phyloP scores from a whole-genome alignment of 257 asterid species.

The Asclepias syriaca region DNA sequence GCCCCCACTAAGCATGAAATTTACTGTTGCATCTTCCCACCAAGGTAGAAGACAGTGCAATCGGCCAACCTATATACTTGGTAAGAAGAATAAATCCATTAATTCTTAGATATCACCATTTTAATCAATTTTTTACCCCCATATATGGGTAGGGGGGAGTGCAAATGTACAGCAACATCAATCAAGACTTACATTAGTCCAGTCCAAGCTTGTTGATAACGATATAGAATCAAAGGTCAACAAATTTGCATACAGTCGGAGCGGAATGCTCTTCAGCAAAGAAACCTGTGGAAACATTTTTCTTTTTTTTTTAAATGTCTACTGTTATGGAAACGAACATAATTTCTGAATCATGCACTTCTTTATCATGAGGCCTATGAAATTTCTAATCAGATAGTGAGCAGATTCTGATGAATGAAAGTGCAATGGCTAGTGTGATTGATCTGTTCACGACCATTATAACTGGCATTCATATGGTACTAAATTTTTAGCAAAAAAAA shows the following conservation, averaged over 20 bases:
- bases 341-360: neutral
- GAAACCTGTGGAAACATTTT: slow-evolving; percentile 46
- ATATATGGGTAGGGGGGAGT: neutral
- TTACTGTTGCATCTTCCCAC: slow-evolving; percentile 80
- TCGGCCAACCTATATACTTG: slow-evolving; percentile 52
- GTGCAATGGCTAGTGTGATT: neutral
- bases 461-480: too few relatives aligned
- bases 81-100: slow-evolving; percentile 12
- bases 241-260: slow-evolving; percentile 54
- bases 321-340: too few relatives aligned
- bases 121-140: neutral
- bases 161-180: neutral
- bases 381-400: neutral
- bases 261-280: slow-evolving; percentile 60
- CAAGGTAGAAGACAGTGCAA: slow-evolving; percentile 79
- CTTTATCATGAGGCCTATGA: neutral
- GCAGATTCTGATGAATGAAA: neutral
- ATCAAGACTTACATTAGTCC: slow-evolving; percentile 46
- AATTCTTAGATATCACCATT: neutral
- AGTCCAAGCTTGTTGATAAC: slow-evolving; percentile 45
- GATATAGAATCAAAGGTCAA: slow-evolving; percentile 51
- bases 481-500: too few relatives aligned
- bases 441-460: neutral
- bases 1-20: slow-evolving; percentile 74
- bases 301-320: too few relatives aligned